Conservation (phyloP, 164 flowering plant species). For the Chimonanthus praecox region DNA sequence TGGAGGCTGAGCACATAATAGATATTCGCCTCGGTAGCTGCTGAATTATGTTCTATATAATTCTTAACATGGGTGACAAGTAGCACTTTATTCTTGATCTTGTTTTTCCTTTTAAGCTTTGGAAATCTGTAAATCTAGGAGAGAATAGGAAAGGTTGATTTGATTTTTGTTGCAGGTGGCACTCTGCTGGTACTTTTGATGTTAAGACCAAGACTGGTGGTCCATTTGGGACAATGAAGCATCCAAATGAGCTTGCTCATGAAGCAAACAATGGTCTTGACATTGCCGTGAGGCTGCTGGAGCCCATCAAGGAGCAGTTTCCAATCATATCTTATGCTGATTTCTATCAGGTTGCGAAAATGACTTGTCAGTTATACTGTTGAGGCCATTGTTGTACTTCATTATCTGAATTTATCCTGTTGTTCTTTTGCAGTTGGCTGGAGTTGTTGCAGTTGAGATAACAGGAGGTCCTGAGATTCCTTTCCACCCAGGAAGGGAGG, state of each 20-base stretch:
- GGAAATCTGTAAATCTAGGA: background rate
- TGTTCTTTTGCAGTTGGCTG: conserved; percentile 52
- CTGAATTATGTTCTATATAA: no score
- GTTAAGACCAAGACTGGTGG: conserved; percentile 75
- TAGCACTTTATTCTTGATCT: no score
- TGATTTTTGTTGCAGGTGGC: conserved; percentile 56
- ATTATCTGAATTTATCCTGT: background rate
- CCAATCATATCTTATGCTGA: conserved; percentile 71
- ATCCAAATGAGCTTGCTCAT: conserved; percentile 50
- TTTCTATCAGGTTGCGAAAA: conserved; percentile 60
- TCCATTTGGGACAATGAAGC: conserved; percentile 88
- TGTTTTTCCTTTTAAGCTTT: no score
- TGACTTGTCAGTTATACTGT: background rate
- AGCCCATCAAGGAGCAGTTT: conserved; percentile 81
- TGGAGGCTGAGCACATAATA: no score
- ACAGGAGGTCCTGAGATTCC: conserved; percentile 92
- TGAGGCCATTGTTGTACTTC: background rate
- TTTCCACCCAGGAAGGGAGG: conserved; percentile 89
- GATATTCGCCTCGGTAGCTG: no score
- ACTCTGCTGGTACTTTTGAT: conserved; percentile 92
- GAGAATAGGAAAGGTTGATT: background rate
- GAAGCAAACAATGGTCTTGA: conserved; percentile 80
- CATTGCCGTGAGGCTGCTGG: conserved; percentile 70
- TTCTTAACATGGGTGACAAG: no score
- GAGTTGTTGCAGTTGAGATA: conserved; percentile 81